Conservation (phyloP, 257 asterid species). For the Nicotiana undulata region DNA sequence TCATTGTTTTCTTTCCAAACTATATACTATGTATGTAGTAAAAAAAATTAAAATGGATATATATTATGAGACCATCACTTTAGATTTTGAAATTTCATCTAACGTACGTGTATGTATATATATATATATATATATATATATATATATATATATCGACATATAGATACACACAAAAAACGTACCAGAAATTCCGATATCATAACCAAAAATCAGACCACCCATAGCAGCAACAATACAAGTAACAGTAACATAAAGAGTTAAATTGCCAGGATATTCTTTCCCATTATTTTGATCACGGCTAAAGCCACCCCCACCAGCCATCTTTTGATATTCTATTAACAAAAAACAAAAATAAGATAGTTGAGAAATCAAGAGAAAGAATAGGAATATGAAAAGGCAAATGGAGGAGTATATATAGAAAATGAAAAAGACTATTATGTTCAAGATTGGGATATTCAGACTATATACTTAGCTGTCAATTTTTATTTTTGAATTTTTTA, state of each 20-base stretch:
- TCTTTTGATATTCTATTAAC: neutral
- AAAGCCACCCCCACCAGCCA: conserved; percentile 91
- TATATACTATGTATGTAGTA: neutral
- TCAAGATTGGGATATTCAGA: neutral
- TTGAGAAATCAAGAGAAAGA: neutral
- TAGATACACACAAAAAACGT: neutral
- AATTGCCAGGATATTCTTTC: conserved; percentile 64
- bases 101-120: neutral
- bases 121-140: too few relatives aligned
- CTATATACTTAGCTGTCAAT: neutral
- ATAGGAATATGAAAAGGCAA: neutral
- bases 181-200: conserved; percentile 89
- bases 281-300: conserved; percentile 31
- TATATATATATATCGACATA: too few relatives aligned
- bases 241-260: conserved; percentile 52
- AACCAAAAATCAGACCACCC: conserved; percentile 92
- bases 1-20: neutral
- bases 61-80: neutral
- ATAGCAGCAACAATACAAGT: conserved; percentile 83
- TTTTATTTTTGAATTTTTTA: neutral
- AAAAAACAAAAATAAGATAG: neutral
- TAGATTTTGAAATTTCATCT: too few relatives aligned
- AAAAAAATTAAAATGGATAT: neutral
- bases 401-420: conserved; percentile 32
- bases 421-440: neutral